Evolutionary conservation across 805 yeast genomes (phyloP).

Genomic region (Candida montana): DNA sequence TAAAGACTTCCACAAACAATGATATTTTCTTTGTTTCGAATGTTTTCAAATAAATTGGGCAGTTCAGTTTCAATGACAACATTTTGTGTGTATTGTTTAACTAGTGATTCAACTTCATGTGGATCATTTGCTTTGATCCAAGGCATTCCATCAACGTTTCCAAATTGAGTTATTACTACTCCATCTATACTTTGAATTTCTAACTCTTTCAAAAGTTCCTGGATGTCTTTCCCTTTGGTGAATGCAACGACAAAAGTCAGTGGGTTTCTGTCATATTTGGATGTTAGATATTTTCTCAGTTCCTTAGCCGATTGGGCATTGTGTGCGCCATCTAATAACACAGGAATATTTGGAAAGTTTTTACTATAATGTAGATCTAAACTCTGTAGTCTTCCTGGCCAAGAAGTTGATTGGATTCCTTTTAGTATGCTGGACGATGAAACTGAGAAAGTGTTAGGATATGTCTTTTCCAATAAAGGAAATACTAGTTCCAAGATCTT

Average conservation of each 20-base stretch:
- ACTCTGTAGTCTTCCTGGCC: conserved; percentile 88
- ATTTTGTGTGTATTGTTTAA: conserved; percentile 25
- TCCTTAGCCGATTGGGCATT: conserved; percentile 81
- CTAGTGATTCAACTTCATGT: conserved; percentile 19
- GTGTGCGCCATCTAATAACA: conserved; percentile 89
- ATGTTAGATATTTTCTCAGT: conserved; percentile 48
- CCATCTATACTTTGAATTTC: conserved; percentile 42
- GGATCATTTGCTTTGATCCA: conserved; percentile 62
- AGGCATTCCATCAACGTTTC: conserved; percentile 84
- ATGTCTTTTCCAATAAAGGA: conserved; percentile 19
- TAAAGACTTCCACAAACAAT: conserved; percentile 72
- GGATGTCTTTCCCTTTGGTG: conserved; percentile 64
- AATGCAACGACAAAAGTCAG: conserved; percentile 62
- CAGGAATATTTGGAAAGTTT: conserved; percentile 20
- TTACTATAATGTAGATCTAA: conserved; percentile 27
- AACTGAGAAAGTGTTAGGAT: conserved; percentile 25
- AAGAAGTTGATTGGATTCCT: conserved; percentile 53
- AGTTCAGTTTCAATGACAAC: conserved; percentile 25
- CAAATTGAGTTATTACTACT: conserved; percentile 59
- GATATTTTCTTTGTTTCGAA: conserved; percentile 22
- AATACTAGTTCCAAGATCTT: conserved; percentile 40
- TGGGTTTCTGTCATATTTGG: conserved; percentile 13
- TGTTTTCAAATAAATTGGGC: conserved; percentile 23
- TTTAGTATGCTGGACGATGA: conserved; percentile 30
- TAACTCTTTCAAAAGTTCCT: conserved; percentile 45